Evolutionary conservation across 2,329 filamentous ascomycete species (phyloP), one percentile per base, ranked within the genome.

Genomic region (Fusarium xyrophilum): DNA sequence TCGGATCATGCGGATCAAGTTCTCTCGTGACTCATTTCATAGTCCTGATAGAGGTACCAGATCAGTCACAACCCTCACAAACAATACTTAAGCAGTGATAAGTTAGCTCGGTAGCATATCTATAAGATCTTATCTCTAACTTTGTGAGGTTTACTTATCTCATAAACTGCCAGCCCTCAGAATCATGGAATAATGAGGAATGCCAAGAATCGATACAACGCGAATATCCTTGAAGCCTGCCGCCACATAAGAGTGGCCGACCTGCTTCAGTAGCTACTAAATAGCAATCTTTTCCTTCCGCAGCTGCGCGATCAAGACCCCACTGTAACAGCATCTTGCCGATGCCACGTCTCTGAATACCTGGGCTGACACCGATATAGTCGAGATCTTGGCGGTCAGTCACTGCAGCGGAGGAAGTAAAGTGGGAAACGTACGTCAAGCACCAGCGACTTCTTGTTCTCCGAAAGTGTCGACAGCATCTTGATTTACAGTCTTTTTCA

Each of bases 131-230:
- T 14, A 33, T 33, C 0, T 33, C 32, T 9, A 17, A 3, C 4
- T 2, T 33, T 33, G 15, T 9, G 32, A 15, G 14, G 32, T 3
- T 33, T 15, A 1, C 32, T 15, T 33, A 5, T 19, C 5, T 32
- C 2, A 36, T 3, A 17, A 15, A 15, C 12, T 12, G 4, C 10
- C 6, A 10, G 23, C n/a, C 9, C 17, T 63, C 0, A 50, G 11
- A n/a, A 63, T 63, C 60, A 63, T 63, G 0, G 59, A 63, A 23
- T 63, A 63, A 19, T 63, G 60, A n/a, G 59, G 59, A 19, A 63
- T 58, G 2, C 43, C 59, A 2, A 63, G 13, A 19, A 63, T 58
- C 3, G 21, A 39, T 19, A 63, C 14, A 17, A 52, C 43, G 5
- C 59, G 43, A 25, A 57, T 5, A 27, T 57, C 38, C 8, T 63